These are phyloP conservation scores for Yamadazyma triangularis DNA, from an alignment of 1,139 yeast genomes.

Conservation along the genomic window DNA sequence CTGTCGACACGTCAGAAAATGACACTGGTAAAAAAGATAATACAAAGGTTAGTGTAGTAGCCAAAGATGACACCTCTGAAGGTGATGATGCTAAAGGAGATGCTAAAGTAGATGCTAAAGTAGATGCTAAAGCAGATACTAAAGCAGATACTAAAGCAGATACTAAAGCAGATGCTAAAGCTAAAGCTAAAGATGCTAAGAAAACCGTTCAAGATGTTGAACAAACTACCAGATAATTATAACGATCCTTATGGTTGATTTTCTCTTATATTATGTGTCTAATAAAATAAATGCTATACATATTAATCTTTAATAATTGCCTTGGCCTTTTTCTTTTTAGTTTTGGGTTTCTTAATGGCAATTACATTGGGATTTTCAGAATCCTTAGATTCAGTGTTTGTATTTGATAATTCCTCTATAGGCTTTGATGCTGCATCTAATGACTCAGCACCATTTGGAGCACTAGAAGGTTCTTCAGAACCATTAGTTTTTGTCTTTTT, in stretches of 20 bases:
- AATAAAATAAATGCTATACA: slow-evolving; percentile 1
- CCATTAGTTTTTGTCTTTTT: neutral
- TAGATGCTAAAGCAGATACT: slow-evolving; percentile 7
- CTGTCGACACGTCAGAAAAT: slow-evolving; percentile 4
- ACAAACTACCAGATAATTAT: too few species aligned
- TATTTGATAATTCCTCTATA: neutral
- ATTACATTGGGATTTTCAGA: slow-evolving; percentile 9
- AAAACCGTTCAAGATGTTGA: too few species aligned
- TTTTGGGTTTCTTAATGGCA: slow-evolving; percentile 22
- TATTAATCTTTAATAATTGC: slow-evolving; percentile 25
- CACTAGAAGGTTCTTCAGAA: neutral
- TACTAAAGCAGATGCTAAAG: too few species aligned
- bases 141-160: slow-evolving; percentile 6
- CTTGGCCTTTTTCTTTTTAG: slow-evolving; percentile 26
- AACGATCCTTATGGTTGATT: too few species aligned
- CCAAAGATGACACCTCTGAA: neutral
- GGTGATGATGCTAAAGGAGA: neutral
- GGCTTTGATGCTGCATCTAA: neutral
- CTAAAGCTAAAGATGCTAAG: too few species aligned
- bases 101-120: too few species aligned
- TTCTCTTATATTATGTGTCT: too few species aligned
- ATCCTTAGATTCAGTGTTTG: neutral
- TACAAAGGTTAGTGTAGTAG: neutral
- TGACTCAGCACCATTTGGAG: too few species aligned
- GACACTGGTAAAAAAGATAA: neutral